Conservation (phyloP, 179 eudicot genomes). For the Actinidia chinensis region DNA sequence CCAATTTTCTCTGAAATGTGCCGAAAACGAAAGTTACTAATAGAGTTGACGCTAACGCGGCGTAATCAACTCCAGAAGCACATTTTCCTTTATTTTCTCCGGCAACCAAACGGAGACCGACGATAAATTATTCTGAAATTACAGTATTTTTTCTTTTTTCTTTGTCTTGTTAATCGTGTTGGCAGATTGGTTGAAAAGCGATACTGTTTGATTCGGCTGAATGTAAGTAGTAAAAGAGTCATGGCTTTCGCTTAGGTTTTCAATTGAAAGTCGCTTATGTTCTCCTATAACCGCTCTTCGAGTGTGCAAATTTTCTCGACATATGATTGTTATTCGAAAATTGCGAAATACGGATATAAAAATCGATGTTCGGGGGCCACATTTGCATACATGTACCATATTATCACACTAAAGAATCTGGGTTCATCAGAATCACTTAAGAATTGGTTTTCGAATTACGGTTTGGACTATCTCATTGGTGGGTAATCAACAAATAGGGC, state of each 20-base stretch:
- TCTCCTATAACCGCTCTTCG: not conserved
- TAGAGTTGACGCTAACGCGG: not conserved
- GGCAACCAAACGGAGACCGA: too few species aligned
- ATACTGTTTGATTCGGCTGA: not conserved
- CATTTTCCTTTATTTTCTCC: conserved; percentile 3
- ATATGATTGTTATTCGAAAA: not conserved
- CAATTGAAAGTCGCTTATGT: conserved; percentile 22
- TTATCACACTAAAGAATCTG: conserved; percentile 21
- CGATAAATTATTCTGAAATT: conserved; percentile 9
- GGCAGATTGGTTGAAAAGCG: conserved; percentile 16
- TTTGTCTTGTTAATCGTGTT: too few species aligned
- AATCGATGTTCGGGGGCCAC: conserved; percentile 23
- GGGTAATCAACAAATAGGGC: conserved; percentile 20
- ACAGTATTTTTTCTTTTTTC: not conserved
- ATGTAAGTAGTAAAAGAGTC: not conserved
- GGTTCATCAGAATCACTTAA: conserved; percentile 13
- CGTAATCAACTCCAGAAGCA: too few species aligned
- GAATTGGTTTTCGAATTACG: conserved; percentile 20
- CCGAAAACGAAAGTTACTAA: not conserved
- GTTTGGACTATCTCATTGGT: conserved; percentile 12
- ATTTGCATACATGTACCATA: conserved; percentile 17
- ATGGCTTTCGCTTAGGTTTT: conserved; percentile 36
- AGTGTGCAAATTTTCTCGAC: not conserved
- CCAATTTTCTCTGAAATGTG: not conserved
- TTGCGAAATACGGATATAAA: conserved; percentile 2